phyloP scores from a whole-genome alignment of 1,284 basidiomycete species.

The Cryptococcus sp. region DNA sequence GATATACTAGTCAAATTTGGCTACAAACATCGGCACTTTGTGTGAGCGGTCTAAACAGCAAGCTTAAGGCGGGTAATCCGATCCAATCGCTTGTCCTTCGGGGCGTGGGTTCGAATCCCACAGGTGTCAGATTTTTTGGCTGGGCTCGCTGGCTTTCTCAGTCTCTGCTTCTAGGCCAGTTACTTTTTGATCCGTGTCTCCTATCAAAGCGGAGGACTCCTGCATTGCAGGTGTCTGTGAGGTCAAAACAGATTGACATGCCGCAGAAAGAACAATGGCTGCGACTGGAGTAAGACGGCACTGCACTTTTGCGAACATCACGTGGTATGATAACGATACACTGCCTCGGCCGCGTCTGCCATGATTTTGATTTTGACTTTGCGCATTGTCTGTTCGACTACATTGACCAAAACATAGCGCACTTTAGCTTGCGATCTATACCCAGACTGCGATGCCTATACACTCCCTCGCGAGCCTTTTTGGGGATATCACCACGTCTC shows the following conservation, averaged over 20 bases:
- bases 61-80: constrained; percentile 14
- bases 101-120: constrained; percentile 28
- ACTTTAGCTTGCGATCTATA: background rate
- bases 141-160: background rate
- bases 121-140: constrained; percentile 15
- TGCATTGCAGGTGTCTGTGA: too few species aligned
- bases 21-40: constrained; percentile 7
- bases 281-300: too few species aligned
- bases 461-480: constrained; percentile 28
- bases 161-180: too few species aligned
- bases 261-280: background rate
- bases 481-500: constrained; percentile 23
- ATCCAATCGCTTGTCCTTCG: constrained; percentile 18
- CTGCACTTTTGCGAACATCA: too few species aligned
- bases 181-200: constrained; percentile 1
- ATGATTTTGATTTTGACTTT: too few species aligned
- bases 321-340: too few species aligned
- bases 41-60: constrained; percentile 18
- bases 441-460: constrained; percentile 32
- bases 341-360: too few species aligned
- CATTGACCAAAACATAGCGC: too few species aligned
- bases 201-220: too few species aligned
- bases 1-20: background rate
- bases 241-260: background rate
- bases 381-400: too few species aligned